These are phyloP conservation scores for Russula foetens DNA, from an alignment of 768 basidiomycete species.

Conservation along the genomic window DNA sequence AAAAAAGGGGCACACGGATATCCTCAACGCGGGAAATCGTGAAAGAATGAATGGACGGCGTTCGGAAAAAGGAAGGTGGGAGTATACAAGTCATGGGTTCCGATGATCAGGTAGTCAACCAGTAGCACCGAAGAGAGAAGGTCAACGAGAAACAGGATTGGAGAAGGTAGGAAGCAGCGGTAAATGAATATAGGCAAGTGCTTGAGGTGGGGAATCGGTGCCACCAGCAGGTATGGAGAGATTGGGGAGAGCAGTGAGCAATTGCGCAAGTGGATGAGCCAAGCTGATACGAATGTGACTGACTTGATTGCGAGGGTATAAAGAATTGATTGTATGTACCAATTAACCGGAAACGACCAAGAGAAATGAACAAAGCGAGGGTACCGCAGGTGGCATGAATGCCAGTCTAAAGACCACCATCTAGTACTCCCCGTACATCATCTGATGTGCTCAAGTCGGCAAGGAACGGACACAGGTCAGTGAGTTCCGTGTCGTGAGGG, in stretches of 20 bases:
- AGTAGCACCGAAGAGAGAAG: neutral
- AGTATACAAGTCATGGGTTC: slow-evolving; percentile 6
- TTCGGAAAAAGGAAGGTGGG: slow-evolving; percentile 4
- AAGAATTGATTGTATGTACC: slow-evolving; percentile 22
- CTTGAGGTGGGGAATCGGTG: neutral
- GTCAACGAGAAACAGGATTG: too few relatives aligned
- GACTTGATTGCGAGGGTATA: slow-evolving; percentile 22
- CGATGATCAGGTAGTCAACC: slow-evolving; percentile 10
- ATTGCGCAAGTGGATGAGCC: slow-evolving; percentile 5
- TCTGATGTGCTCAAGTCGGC: slow-evolving; percentile 76
- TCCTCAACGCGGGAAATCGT: neutral
- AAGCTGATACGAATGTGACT: slow-evolving; percentile 20
- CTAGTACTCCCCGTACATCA: slow-evolving; percentile 88
- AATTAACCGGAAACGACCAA: slow-evolving; percentile 20
- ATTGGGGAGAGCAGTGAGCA: neutral
- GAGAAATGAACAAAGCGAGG: slow-evolving; percentile 13
- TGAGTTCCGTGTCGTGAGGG: slow-evolving; percentile 96
- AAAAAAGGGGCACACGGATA: neutral
- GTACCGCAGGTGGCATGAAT: slow-evolving; percentile 2
- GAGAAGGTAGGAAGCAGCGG: neutral
- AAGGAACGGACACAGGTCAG: slow-evolving; percentile 91
- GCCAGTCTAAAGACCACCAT: slow-evolving; percentile 59
- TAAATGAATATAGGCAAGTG: neutral
- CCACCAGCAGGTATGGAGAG: slow-evolving; percentile 2
- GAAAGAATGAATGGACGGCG: neutral